Evolutionary conservation across 257 asterid genomes (phyloP), one percentile per base, ranked within the genome.

Genomic region (Verbascum thapsus): DNA sequence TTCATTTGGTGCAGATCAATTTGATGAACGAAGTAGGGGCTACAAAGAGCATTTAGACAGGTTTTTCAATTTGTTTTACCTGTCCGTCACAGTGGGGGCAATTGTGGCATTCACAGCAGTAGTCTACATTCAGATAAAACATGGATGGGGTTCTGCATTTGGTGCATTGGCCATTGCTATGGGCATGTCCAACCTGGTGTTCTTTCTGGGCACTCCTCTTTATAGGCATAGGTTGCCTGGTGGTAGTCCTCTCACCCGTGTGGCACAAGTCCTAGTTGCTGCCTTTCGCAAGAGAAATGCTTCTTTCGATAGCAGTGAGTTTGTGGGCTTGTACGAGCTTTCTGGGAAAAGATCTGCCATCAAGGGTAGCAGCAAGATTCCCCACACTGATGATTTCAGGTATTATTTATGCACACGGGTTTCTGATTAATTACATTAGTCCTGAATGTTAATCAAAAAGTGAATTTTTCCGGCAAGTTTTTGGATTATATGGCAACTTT

Each of bases 1-100:
- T 23, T 92, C 99, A 38, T 92, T 92, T n/a, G 99, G 99, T 0
- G 99, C 99, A 0, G 99, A 92, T 73, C 99, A 92, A 38, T 92
- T 92, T 10, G 97, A 89, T 17, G 99, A 92, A 66, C 79, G 85
- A 57, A 83, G 89, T 60, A 74, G 72, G 38, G 81, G 74, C 61
- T 92, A 92, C 62, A 85, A 78, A 63, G 72, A 83, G 1, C 99
- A 89, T 67, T 83, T 92, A 0, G 97, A 92, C 67, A 79, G 95
- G 53, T 92, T 89, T 54, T 92, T 92, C 83, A 92, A 92, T 85
- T 82, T 87, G 74, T 92, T 92, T 77, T 92, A 92, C 83, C 88
- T 92, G 17, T 92, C 99, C 0, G 99, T 92, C 48, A 92, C 99
- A 0, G 66, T 89, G 3, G 99, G 99, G 16, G 99, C 99, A 20